Evolutionary conservation across 768 basidiomycete genomes (phyloP), one percentile per base, ranked within the genome.

Genomic region (Hygrocybe coccinea): DNA sequence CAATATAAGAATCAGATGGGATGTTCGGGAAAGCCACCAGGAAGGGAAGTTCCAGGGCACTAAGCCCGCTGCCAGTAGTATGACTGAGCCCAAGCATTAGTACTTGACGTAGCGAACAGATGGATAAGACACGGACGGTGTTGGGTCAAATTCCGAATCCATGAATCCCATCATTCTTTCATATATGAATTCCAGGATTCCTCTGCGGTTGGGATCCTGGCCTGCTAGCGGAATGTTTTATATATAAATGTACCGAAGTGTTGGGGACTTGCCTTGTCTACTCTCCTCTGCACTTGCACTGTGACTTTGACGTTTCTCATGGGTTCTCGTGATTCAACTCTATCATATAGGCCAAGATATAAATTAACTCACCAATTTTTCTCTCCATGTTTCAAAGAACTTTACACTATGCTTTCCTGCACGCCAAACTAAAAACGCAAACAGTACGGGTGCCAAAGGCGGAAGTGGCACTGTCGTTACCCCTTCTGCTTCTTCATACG

Each of bases 161-260:
- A 51, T n/a, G 22, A 51, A 37, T 12, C 35, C 36, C 50, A 51
- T 51, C 34, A 51, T 51, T n/a, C 50, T 12, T 3, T 51, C 50
- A 19, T 38, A 51, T 17, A 51, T 8, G 34, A 38, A 15, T 15
- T 51, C 50, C 3, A 51, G 34, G 7, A 51, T 5, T 21, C 50
- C 29, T 29, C 29, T 35, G 2, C 34, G 17, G 11, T 34, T 51
- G 1, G 11, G 34, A 3, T 51, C 36, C 29, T 10, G 10, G 34
- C n/a, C 34, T 51, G 29, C 17, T 21, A 8, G 36, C 9, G 7
- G 21, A 37, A 22, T 11, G n/a, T 51, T 15, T 8, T 35, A 11
- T 49, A 12, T 5, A 15, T 6, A 49, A 11, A 22, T 45, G 14
- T 48, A 9, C 25, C 21, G 19, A 35, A 12, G 48, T 6, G 24